Evolutionary conservation across 1,284 basidiomycete genomes (phyloP).

Genomic region (Malassezia slooffiae): DNA sequence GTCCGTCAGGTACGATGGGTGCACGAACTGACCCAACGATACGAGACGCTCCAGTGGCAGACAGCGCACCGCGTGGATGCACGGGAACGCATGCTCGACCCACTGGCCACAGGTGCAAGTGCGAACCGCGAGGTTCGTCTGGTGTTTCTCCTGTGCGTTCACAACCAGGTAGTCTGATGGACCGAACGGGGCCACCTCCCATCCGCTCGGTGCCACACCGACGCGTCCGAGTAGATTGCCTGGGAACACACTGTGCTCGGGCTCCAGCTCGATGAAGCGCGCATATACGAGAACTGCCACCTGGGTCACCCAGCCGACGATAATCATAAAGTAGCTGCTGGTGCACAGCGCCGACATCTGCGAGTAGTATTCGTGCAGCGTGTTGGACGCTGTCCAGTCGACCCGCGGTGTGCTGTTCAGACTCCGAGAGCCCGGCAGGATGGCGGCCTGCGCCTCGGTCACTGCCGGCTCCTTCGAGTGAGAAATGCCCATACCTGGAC

Average conservation of each 20-base stretch:
- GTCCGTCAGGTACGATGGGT: constrained; percentile 15
- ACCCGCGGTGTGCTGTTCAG: not conserved
- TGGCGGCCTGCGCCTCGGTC: constrained; percentile 4
- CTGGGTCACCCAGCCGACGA: constrained; percentile 15
- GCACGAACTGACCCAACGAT: constrained; percentile 12
- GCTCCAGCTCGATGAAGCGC: constrained; percentile 12
- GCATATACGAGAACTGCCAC: constrained; percentile 15
- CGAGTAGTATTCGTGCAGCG: constrained; percentile 12
- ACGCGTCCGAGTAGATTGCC: constrained; percentile 8
- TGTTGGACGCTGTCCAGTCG: constrained; percentile 13
- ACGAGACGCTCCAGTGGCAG: constrained; percentile 14
- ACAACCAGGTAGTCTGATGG: constrained; percentile 15
- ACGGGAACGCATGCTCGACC: constrained; percentile 13
- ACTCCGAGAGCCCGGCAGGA: constrained; percentile 11
- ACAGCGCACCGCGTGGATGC: constrained; percentile 13
- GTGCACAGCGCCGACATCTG: constrained; percentile 10
- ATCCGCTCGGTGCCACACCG: constrained; percentile 3
- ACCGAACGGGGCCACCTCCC: constrained; percentile 15
- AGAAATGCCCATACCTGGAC: constrained; percentile 8
- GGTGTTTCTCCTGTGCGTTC: constrained; percentile 16
- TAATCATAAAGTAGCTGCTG: constrained; percentile 13
- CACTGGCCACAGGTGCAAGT: constrained; percentile 14
- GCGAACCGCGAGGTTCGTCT: constrained; percentile 13
- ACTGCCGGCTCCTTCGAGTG: constrained; percentile 4
- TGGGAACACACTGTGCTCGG: constrained; percentile 13